A percentile compares a stretch with the other conserved stretches of the same genome.
Evolutionary conservation across 768 basidiomycete genomes (phyloP).

Genomic region (Tricholoma furcatifolium): DNA sequence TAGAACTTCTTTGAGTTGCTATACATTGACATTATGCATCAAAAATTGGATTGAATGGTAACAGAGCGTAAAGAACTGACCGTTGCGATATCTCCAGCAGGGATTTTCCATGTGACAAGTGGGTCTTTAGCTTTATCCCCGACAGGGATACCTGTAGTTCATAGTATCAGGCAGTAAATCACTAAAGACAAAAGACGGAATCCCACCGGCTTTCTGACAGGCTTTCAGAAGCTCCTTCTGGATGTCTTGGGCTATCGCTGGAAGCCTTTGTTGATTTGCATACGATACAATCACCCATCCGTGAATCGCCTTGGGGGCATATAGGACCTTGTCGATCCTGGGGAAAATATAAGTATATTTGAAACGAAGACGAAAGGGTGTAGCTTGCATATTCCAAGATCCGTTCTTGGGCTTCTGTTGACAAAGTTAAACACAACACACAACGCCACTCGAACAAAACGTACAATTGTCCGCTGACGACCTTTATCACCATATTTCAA

Average conservation of each 20-base stretch:
- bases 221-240: no score
- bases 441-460: background rate
- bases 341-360: slow-evolving; percentile 26
- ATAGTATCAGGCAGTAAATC: no score
- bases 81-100: slow-evolving; percentile 52
- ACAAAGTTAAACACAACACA: slow-evolving; percentile 7
- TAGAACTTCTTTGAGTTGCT: slow-evolving; percentile 54
- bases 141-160: slow-evolving; percentile 62
- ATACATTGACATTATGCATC: background rate
- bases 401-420: slow-evolving; percentile 61
- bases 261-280: no score
- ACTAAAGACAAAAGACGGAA: no score
- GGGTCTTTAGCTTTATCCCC: slow-evolving; percentile 42
- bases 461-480: slow-evolving; percentile 53
- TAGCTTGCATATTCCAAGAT: slow-evolving; percentile 72
- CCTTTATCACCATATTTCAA: slow-evolving; percentile 62
- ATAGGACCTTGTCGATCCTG: no score
- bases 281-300: no score
- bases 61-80: no score
- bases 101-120: slow-evolving; percentile 52
- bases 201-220: no score
- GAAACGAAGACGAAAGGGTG: slow-evolving; percentile 20
- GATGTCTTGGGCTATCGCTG: no score
- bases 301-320: no score
- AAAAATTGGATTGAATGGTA: no score